phyloP scores from a whole-genome alignment of 306 rosid genomes.

The Psophocarpus tetragonolobus region DNA sequence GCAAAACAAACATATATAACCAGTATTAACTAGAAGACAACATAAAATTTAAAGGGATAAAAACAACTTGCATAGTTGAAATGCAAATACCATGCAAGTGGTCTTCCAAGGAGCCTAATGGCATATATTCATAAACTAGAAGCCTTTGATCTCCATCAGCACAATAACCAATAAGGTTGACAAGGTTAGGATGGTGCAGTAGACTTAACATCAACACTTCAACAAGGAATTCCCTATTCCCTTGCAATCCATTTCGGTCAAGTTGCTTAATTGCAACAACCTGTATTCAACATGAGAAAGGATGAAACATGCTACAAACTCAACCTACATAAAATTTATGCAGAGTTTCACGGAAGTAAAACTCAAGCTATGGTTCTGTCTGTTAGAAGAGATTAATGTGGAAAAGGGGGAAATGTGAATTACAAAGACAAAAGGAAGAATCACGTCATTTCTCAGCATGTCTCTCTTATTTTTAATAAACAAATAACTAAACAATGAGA shows the following conservation, averaged over 20 bases:
- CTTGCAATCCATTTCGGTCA: slow-evolving; percentile 93
- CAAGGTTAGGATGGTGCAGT: slow-evolving; percentile 93
- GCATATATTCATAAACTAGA: slow-evolving; percentile 91
- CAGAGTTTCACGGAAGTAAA: neutral
- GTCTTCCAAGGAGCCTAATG: slow-evolving; percentile 87
- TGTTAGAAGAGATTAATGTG: slow-evolving; percentile 3
- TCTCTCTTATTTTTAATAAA: slow-evolving; percentile 14
- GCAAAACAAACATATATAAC: slow-evolving; percentile 41
- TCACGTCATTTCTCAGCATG: neutral
- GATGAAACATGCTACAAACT: slow-evolving; percentile 30
- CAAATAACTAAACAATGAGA: neutral
- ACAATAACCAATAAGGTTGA: slow-evolving; percentile 90
- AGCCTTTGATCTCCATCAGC: slow-evolving; percentile 99
- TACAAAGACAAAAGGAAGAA: neutral
- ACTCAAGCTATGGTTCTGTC: slow-evolving; percentile 1
- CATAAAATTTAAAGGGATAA: neutral
- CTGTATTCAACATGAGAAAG: slow-evolving; percentile 49
- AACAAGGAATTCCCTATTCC: slow-evolving; percentile 94
- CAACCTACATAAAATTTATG: neutral
- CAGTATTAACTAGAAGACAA: neutral
- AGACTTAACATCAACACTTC: slow-evolving; percentile 97
- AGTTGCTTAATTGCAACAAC: slow-evolving; percentile 97
- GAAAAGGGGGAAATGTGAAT: slow-evolving; percentile 17
- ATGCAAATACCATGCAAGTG: slow-evolving; percentile 74
- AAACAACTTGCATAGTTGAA: slow-evolving; percentile 1